Percentiles rank a stretch among this genome's conserved stretches.
Evolutionary conservation across 352 stramenopile species (phyloP).

Genomic region (Phytopythium cucurbitacearum): DNA sequence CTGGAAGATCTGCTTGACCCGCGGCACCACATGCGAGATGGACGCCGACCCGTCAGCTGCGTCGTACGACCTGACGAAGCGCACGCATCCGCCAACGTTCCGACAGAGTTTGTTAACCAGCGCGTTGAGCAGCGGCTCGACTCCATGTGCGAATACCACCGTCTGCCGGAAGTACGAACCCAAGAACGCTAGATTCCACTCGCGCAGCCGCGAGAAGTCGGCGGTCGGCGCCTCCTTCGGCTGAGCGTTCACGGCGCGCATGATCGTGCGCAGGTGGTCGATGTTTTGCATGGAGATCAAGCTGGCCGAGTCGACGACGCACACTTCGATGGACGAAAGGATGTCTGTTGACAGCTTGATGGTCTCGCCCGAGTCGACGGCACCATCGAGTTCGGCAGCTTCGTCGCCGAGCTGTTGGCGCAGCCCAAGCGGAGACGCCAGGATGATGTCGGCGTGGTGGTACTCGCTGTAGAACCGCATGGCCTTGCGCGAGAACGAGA

Average conservation of each 20-base stretch:
- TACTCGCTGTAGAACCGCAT: slow-evolving; percentile 82
- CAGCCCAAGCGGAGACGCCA: slow-evolving; percentile 65
- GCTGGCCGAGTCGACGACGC: slow-evolving; percentile 75
- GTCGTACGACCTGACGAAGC: slow-evolving; percentile 58
- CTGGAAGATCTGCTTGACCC: slow-evolving; percentile 81
- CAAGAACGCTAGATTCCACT: slow-evolving; percentile 72
- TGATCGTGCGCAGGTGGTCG: slow-evolving; percentile 61
- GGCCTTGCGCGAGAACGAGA: slow-evolving; percentile 62
- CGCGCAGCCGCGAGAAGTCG: slow-evolving; percentile 67
- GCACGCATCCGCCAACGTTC: slow-evolving; percentile 49
- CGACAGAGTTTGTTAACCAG: slow-evolving; percentile 54
- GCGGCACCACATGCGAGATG: slow-evolving; percentile 62
- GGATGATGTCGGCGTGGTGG: slow-evolving; percentile 66
- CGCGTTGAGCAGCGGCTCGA: slow-evolving; percentile 58
- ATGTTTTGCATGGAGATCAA: slow-evolving; percentile 82
- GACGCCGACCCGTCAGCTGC: slow-evolving; percentile 34
- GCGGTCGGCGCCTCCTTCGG: slow-evolving; percentile 65
- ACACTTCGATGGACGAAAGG: slow-evolving; percentile 76
- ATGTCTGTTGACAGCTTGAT: slow-evolving; percentile 64
- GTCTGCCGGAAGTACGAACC: slow-evolving; percentile 71
- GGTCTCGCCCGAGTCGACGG: slow-evolving; percentile 9
- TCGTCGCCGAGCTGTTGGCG: slow-evolving; percentile 72
- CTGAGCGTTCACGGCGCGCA: slow-evolving; percentile 58
- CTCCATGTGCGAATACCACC: slow-evolving; percentile 57
- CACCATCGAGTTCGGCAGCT: slow-evolving; percentile 35